A percentile compares a stretch with the other conserved stretches of the same genome.
These are phyloP conservation scores for Monosporozyma yasuniensis DNA, from an alignment of 805 yeast genomes.

Conservation along the genomic window DNA sequence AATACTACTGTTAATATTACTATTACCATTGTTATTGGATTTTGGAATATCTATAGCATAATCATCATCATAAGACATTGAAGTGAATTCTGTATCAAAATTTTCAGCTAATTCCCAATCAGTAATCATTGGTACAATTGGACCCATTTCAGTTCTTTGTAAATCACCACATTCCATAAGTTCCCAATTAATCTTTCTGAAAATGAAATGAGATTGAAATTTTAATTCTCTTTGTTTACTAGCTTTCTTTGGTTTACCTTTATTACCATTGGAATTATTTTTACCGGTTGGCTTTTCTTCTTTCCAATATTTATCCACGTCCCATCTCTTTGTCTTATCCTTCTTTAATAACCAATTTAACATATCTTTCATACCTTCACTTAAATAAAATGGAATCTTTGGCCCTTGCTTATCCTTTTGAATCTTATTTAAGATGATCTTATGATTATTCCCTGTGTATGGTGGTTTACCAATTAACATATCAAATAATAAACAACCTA, in stretches of 20 bases:
- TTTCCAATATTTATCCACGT: constrained; percentile 45
- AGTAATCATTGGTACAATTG: constrained; percentile 74
- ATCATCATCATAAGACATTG: constrained; percentile 38
- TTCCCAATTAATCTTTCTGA: constrained; percentile 69
- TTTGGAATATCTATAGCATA: constrained; percentile 1
- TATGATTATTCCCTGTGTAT: constrained; percentile 74
- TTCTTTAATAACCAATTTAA: constrained; percentile 57
- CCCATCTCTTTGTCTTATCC: constrained; percentile 57
- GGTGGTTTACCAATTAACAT: constrained; percentile 83
- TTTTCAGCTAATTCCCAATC: constrained; percentile 80
- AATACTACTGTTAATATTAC: neutral
- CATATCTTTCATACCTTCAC: constrained; percentile 73
- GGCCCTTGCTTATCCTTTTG: constrained; percentile 45
- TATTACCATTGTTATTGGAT: constrained; percentile 1
- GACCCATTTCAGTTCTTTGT: constrained; percentile 46
- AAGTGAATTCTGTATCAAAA: constrained; percentile 72
- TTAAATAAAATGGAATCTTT: constrained; percentile 65
- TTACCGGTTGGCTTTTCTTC: constrained; percentile 1
- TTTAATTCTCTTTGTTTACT: constrained; percentile 24
- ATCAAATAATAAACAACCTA: constrained; percentile 75
- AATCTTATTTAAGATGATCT: constrained; percentile 67
- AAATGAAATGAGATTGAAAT: constrained; percentile 60
- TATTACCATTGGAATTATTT: constrained; percentile 6
- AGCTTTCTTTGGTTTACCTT: constrained; percentile 19
- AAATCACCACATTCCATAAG: constrained; percentile 41